Percentiles rank a stretch among this genome's conserved stretches.
Conservation (phyloP, 352 stramenopile species). For the Phytophthora tubulina region DNA sequence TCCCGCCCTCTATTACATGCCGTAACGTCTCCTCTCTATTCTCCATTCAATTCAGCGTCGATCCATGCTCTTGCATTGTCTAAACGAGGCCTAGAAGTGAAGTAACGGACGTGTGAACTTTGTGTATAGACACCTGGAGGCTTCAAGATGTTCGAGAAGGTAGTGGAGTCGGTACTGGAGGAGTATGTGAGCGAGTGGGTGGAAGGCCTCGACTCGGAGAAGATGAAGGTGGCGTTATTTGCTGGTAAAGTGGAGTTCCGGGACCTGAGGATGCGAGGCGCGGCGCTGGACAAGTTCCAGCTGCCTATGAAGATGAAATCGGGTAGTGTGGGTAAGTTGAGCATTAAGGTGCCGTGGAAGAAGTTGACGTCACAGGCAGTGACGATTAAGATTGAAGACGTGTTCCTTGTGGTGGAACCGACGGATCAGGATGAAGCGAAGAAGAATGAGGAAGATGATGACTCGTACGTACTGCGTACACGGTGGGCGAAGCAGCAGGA, state of each 20-base stretch:
- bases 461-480: constrained; percentile 69
- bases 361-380: constrained; percentile 80
- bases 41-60: constrained; percentile 9
- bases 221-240: constrained; percentile 90
- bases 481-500: constrained; percentile 88
- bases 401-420: constrained; percentile 79
- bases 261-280: constrained; percentile 76
- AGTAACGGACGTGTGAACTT: constrained; percentile 24
- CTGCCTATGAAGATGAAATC: constrained; percentile 82
- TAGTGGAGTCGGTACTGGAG: constrained; percentile 85
- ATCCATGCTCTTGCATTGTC: background rate
- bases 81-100: background rate
- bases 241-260: constrained; percentile 86
- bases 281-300: constrained; percentile 81
- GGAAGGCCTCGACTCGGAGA: constrained; percentile 85
- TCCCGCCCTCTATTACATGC: background rate
- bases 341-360: constrained; percentile 90
- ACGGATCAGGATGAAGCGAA: constrained; percentile 62
- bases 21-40: background rate
- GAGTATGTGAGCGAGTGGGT: constrained; percentile 91
- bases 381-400: constrained; percentile 80
- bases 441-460: constrained; percentile 44
- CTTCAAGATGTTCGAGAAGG: constrained; percentile 82
- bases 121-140: constrained; percentile 4
- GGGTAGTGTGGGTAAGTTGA: constrained; percentile 68